Conservation (phyloP, 768 basidiomycete genomes). For the Termitomyces heimii region DNA sequence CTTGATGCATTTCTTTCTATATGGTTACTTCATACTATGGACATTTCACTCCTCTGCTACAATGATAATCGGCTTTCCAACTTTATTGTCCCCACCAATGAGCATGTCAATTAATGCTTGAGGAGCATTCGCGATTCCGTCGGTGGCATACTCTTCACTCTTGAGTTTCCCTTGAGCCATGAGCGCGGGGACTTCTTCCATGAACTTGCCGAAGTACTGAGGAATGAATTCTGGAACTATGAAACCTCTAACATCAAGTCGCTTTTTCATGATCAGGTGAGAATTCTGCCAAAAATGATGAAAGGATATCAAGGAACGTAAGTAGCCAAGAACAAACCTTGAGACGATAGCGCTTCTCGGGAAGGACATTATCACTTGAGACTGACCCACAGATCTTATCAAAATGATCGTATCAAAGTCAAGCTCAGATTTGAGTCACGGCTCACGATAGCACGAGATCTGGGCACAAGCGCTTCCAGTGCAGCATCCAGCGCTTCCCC, state of each 20-base stretch:
- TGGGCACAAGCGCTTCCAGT: constrained; percentile 27
- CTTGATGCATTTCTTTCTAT: too few species aligned
- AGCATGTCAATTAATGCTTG: neutral
- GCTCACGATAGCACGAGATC: constrained; percentile 38
- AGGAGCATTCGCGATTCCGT: constrained; percentile 31
- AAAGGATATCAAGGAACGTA: neutral
- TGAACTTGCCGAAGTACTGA: constrained; percentile 30
- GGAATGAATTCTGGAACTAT: constrained; percentile 22
- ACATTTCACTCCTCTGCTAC: neutral
- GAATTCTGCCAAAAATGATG: constrained; percentile 24
- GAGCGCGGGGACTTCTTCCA: constrained; percentile 27
- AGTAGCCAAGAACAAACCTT: constrained; percentile 4
- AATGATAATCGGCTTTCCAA: constrained; percentile 3
- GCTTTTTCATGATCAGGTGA: constrained; percentile 31
- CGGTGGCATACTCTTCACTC: constrained; percentile 29
- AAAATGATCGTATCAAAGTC: neutral
- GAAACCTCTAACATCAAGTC: constrained; percentile 40
- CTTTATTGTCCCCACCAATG: neutral
- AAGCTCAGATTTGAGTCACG: too few species aligned
- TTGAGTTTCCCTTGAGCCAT: constrained; percentile 33
- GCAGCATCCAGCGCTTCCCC: constrained; percentile 34
- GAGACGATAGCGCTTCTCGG: constrained; percentile 7
- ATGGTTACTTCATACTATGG: too few species aligned
- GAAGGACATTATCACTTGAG: constrained; percentile 1
- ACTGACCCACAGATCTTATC: neutral